Evolutionary conservation across 2,329 filamentous ascomycete genomes (phyloP).

Genomic region (Sporothrix pseudoabietina): DNA sequence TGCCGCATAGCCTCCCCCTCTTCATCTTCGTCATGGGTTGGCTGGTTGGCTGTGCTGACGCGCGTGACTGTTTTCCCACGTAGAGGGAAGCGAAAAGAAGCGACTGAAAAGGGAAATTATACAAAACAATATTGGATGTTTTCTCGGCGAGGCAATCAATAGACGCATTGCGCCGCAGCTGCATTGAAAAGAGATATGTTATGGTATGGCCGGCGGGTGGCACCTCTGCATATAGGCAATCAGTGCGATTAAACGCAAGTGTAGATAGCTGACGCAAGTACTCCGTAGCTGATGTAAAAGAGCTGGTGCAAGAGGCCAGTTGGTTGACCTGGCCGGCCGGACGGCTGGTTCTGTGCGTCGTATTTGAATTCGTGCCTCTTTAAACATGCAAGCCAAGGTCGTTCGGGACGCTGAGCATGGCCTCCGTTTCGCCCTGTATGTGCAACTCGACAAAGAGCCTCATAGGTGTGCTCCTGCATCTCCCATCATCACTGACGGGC

Average conservation of each 20-base stretch:
- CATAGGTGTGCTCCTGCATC: neutral
- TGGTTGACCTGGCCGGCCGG: neutral
- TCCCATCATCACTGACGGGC: neutral
- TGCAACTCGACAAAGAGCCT: slow-evolving; percentile 7
- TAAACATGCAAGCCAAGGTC: neutral
- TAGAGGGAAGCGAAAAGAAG: neutral
- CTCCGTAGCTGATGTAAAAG: too few species aligned
- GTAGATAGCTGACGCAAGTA: neutral
- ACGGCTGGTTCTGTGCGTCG: slow-evolving; percentile 5
- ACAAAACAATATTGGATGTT: neutral
- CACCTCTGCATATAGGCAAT: neutral
- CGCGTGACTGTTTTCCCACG: slow-evolving; percentile 19
- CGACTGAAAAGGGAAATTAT: neutral
- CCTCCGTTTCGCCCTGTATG: neutral
- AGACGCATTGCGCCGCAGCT: neutral
- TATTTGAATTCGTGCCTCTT: slow-evolving; percentile 2
- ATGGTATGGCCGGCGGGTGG: neutral
- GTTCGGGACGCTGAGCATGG: neutral
- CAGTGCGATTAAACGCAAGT: neutral
- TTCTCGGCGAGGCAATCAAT: neutral
- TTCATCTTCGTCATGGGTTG: neutral
- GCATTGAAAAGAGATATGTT: neutral
- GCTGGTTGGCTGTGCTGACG: slow-evolving; percentile 10
- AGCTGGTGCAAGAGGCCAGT: neutral
- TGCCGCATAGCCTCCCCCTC: neutral